Percentiles rank a stretch among this genome's conserved stretches.
Evolutionary conservation across 1,284 basidiomycete species (phyloP).

Genomic region (Waitea zeae): DNA sequence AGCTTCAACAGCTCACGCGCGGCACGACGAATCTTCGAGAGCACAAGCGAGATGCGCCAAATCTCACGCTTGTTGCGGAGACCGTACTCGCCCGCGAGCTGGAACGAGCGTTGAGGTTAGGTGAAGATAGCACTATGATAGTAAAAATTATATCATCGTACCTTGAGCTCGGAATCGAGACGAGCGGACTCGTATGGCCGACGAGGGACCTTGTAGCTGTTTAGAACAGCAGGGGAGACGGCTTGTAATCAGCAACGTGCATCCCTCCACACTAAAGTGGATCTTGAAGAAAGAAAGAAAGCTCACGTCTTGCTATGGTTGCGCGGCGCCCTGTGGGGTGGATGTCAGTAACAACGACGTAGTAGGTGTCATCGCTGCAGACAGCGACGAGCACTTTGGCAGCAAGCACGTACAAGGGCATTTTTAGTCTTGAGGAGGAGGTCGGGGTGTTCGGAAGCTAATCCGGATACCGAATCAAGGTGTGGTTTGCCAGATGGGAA

Average conservation of each 20-base stretch:
- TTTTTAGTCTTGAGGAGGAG: too few species aligned
- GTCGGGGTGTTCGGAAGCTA: too few species aligned
- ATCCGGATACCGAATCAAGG: too few species aligned
- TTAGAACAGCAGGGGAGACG: too few species aligned
- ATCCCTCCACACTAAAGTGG: constrained; percentile 49
- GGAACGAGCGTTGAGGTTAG: constrained; percentile 6
- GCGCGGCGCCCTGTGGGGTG: constrained; percentile 53
- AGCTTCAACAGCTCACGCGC: constrained; percentile 99
- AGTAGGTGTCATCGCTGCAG: too few species aligned
- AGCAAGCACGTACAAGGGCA: too few species aligned
- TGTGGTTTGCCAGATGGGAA: too few species aligned
- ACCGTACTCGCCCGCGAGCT: constrained; percentile 99
- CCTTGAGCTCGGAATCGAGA: constrained; percentile 99
- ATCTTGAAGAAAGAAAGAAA: constrained; percentile 36
- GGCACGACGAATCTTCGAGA: constrained; percentile 99
- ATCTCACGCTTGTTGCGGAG: constrained; percentile 99
- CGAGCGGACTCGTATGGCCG: constrained; percentile 95
- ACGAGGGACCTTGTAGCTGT: constrained; percentile 96
- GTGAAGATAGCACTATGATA: constrained; percentile 4
- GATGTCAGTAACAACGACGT: constrained; percentile 13
- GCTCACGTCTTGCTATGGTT: constrained; percentile 85
- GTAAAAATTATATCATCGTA: constrained; percentile 15
- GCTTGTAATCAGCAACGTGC: constrained; percentile 36
- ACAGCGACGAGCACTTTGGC: too few species aligned
- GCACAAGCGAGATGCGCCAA: constrained; percentile 96